phyloP scores from a whole-genome alignment of 805 yeast species.

The Cyberlindnera americana region DNA sequence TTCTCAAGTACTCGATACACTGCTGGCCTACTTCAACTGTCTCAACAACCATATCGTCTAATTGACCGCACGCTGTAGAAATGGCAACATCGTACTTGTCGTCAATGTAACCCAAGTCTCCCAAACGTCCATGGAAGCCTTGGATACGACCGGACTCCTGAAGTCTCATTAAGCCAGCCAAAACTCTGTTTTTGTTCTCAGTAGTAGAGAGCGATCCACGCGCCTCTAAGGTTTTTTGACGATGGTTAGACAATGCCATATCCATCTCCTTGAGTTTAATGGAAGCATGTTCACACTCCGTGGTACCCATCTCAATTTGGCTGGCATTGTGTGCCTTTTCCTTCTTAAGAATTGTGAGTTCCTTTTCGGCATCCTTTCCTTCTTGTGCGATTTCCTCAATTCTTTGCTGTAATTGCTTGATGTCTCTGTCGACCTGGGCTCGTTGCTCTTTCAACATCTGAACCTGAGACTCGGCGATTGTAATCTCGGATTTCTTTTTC shows the following conservation, averaged over 20 bases:
- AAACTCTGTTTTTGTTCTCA: conserved; percentile 71
- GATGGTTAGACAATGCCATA: conserved; percentile 43
- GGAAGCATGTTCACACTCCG: conserved; percentile 49
- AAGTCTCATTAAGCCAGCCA: conserved; percentile 62
- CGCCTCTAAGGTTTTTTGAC: conserved; percentile 69
- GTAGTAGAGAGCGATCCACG: conserved; percentile 49
- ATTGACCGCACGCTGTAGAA: conserved; percentile 88
- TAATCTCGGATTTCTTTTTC: conserved; percentile 58
- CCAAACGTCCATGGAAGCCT: conserved; percentile 88
- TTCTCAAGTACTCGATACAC: conserved; percentile 79
- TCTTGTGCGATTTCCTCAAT: conserved; percentile 43
- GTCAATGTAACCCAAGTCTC: conserved; percentile 89
- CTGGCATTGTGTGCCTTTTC: conserved; percentile 47
- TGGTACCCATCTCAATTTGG: conserved; percentile 57
- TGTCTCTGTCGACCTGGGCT: conserved; percentile 40
- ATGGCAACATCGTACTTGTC: conserved; percentile 88
- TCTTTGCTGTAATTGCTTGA: conserved; percentile 40
- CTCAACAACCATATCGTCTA: conserved; percentile 93
- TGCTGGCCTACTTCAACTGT: conserved; percentile 65
- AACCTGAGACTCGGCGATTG: conserved; percentile 63
- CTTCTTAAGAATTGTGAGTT: conserved; percentile 40
- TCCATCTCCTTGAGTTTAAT: conserved; percentile 51
- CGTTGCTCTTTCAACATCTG: conserved; percentile 51
- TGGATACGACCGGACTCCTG: conserved; percentile 75
- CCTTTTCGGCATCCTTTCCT: conserved; percentile 48